These are phyloP conservation scores for Pseudogymnoascus sp. DNA, from an alignment of 2,329 filamentous ascomycete species.

Conservation along the genomic window DNA sequence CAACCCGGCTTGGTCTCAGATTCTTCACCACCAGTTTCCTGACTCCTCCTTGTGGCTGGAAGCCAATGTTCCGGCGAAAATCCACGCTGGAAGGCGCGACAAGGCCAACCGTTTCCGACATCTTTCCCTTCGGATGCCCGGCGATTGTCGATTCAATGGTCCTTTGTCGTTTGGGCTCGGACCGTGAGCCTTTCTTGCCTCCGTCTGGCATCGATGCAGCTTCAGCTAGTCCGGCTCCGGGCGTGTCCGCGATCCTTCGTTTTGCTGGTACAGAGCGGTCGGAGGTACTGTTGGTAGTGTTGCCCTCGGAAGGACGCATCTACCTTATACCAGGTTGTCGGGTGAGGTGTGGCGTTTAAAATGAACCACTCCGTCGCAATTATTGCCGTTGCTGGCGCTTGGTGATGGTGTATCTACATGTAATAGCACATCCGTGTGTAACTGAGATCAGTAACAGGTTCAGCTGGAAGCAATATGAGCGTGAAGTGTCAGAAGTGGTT, in stretches of 20 bases:
- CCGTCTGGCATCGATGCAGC: constrained; percentile 15
- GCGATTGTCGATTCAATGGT: constrained; percentile 1
- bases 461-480: background rate
- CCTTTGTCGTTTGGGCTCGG: constrained; percentile 12
- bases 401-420: background rate
- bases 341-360: constrained; percentile 18
- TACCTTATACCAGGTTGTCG: constrained; percentile 21
- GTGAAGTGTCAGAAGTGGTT: background rate
- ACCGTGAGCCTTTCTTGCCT: constrained; percentile 7
- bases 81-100: background rate
- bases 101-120: background rate
- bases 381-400: background rate
- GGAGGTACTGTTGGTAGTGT: constrained; percentile 19
- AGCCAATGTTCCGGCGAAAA: constrained; percentile 27
- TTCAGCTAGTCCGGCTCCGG: background rate
- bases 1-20: constrained; percentile 53
- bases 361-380: background rate
- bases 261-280: constrained; percentile 18
- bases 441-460: background rate
- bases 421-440: background rate
- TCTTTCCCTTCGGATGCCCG: constrained; percentile 1
- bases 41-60: constrained; percentile 68
- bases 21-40: constrained; percentile 94
- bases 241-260: constrained; percentile 17
- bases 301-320: constrained; percentile 26